Base-by-base conservation (phyloP, 495 filamentous ascomycete species). In the Chaetomidium leptoderma region DNA sequence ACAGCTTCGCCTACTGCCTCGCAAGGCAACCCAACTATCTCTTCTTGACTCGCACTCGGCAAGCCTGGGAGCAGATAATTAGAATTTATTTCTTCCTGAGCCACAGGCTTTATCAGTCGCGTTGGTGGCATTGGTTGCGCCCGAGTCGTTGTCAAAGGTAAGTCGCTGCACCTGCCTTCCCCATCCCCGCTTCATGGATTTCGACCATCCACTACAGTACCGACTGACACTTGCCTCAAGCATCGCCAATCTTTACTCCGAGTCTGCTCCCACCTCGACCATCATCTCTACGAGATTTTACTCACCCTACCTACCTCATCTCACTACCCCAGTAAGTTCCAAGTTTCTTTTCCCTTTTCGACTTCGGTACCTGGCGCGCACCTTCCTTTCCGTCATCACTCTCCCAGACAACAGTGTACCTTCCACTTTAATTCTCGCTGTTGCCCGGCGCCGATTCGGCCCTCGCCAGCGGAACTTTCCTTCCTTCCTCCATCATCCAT, bases 1-100 rank as follows among this genome's bases (percentile, higher is more conserved):
- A 19, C 21, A 52, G 11, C 49, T 26, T 8, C 29, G 21, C 33
- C 10, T 26, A 26, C 32, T 36, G 14, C 21, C 26, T 37, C 13
- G 26, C 14, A 23, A n/a, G 2, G 26, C 14, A 23, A n/a, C 0
- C 8, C 19, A 27, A 36, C 17, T n/a, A 23, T 6, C n/a, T 36
- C 9, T 24, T 50, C 30, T n/a, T 16, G 17, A 51, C 33, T 39
- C 14, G 23, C 48, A 37, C 19, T 39, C 13, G 21, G 11, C 29
- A 35, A 39, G 32, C 33, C 26, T 8, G 7, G 13, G 10, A 27
- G 21, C 33, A 39, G 48, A 13, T 39, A n/a, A n/a, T n/a, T n/a
- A 27, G 23, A 27, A 51, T 37, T 19, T 27, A 40, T 27, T 46
- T 39, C 35, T 39, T 52, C 49, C 49, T 52, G 49, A 2, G 16